A percentile compares a stretch with the other conserved stretches of the same genome.
phyloP scores from a whole-genome alignment of 2,329 filamentous ascomycete species.

The Pseudogymnoascus sp. region DNA sequence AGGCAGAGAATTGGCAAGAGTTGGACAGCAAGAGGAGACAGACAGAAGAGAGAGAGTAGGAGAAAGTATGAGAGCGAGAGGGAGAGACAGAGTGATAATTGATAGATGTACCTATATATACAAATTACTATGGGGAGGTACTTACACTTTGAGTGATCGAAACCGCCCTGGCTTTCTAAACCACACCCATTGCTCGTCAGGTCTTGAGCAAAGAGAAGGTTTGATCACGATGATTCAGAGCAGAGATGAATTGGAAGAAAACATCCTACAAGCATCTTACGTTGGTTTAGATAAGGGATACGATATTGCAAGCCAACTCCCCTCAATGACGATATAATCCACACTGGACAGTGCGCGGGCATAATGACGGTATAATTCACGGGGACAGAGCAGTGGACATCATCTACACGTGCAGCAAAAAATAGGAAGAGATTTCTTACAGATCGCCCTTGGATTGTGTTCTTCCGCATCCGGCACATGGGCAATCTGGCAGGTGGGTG shows the following conservation, averaged over 20 bases:
- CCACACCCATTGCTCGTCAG: background rate
- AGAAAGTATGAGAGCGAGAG: background rate
- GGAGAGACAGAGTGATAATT: background rate
- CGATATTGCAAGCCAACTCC: background rate
- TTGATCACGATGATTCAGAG: background rate
- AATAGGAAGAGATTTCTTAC: background rate
- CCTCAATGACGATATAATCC: background rate
- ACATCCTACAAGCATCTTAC: background rate
- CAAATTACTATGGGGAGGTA: background rate
- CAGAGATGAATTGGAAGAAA: background rate
- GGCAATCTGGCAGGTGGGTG: slow-evolving; percentile 4
- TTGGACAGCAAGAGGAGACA: background rate
- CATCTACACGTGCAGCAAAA: background rate
- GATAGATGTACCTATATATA: background rate
- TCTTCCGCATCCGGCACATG: background rate
- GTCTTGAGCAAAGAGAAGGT: background rate
- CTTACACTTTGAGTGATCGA: background rate
- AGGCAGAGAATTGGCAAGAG: background rate
- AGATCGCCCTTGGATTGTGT: background rate
- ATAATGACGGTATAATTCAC: background rate
- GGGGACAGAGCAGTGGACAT: background rate
- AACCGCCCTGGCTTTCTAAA: background rate
- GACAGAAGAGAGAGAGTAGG: background rate
- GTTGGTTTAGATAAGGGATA: background rate
- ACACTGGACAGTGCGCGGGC: background rate